Base-by-base conservation (phyloP, 768 basidiomycete species). In the Rhodotorula paludigena region DNA sequence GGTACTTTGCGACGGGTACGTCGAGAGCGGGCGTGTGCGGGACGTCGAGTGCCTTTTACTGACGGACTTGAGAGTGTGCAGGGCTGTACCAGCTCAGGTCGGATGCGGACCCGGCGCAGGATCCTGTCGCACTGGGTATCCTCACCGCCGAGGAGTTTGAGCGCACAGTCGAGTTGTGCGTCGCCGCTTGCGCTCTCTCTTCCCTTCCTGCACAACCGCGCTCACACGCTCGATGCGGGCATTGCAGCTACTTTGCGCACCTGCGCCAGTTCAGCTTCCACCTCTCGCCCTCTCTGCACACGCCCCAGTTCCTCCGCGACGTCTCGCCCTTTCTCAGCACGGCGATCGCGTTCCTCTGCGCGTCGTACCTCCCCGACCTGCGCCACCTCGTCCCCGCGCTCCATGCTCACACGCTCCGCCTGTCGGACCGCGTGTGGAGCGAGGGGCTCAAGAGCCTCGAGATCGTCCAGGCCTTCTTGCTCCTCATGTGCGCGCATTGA, bases 311-410 rank as follows among this genome's bases (percentile, higher is more conserved):
- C 58, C 48, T 71, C 1, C 70, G 70, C 41, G 48, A 66, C 48
- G 49, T 44, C 28, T 71, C 70, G 6, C 70, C 70, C 9, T 71
- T 71, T 44, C 65, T 71, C 28, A 57, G 58, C 23, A 64, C 70
- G n/a, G 44, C 58, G 1, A 39, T 71, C 62, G 57, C 65, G 9
- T 60, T 49, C 42, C 35, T 57, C 10, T 53, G 35, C 36, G 44
- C 65, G 12, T 38, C 39, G 4, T 71, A 60, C 55, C 30, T 55
- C 15, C 62, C 65, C 28, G 11, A 42, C 1, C n/a, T 47, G 30
- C 45, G 47, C 14, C n/a, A 56, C 38, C 55, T 56, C 30, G 54
- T 71, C 38, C 47, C 35, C 9, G 36, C 58, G 3, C 49, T 71
- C 23, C 53, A 57, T 41, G 49, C 51, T 6, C 70, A 71, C 33